phyloP scores from a whole-genome alignment of 2,329 filamentous ascomycete genomes.

The Diaporthe eres region DNA sequence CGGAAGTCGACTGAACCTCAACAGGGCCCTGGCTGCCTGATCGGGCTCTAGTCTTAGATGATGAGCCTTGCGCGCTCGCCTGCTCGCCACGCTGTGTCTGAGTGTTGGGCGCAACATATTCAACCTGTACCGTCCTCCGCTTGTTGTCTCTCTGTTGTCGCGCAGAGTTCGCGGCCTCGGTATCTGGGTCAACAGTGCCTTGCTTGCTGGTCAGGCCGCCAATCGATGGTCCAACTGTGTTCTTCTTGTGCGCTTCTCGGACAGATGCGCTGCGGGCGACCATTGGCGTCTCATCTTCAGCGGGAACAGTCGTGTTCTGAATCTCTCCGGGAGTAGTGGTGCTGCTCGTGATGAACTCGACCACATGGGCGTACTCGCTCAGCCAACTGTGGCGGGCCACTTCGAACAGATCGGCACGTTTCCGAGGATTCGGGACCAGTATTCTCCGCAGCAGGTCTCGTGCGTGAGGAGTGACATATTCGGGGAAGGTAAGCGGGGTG shows the following conservation, averaged over 20 bases:
- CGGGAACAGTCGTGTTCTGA: constrained; percentile 80
- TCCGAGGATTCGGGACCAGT: constrained; percentile 93
- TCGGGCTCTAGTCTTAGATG: constrained; percentile 66
- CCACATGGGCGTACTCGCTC: constrained; percentile 95
- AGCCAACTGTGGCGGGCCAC: constrained; percentile 98
- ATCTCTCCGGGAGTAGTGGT: constrained; percentile 91
- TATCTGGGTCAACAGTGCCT: constrained; percentile 78
- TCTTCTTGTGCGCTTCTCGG: constrained; percentile 84
- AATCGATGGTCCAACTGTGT: constrained; percentile 59
- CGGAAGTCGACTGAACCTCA: constrained; percentile 53
- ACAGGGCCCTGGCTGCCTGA: constrained; percentile 68
- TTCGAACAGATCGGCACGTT: constrained; percentile 95
- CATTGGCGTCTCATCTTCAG: constrained; percentile 71
- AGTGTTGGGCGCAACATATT: constrained; percentile 94
- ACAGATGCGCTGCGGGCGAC: constrained; percentile 93
- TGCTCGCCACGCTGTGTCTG: constrained; percentile 81
- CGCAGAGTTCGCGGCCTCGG: constrained; percentile 64
- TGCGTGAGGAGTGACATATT: constrained; percentile 98
- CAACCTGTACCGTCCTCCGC: constrained; percentile 94
- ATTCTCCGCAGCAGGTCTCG: constrained; percentile 93
- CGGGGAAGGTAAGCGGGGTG: constrained; percentile 95
- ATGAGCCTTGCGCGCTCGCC: constrained; percentile 44
- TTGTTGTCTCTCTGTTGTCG: constrained; percentile 88
- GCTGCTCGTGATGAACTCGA: constrained; percentile 96
- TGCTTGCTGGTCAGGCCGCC: constrained; percentile 80